Base-by-base conservation (phyloP, 2,329 filamentous ascomycete species). In the Chaetomiaceae sp. region DNA sequence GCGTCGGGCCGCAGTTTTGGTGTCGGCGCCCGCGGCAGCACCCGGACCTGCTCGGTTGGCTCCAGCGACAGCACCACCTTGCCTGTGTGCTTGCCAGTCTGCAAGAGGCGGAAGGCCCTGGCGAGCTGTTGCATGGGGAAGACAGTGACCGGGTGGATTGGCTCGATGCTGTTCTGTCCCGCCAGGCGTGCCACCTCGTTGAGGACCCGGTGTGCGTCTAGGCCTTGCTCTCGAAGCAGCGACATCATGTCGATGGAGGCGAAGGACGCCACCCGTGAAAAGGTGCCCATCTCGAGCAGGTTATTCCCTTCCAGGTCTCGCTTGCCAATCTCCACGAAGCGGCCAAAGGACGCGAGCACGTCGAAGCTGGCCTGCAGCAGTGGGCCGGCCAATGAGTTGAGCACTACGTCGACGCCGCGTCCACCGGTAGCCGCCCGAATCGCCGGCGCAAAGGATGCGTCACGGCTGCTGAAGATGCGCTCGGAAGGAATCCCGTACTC, bases 311-410 rank as follows among this genome's bases (percentile, higher is more conserved):
- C 13, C 12, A 44, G 8, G 8, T 50, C 42, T 6, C 9, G 10
- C 44, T 23, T 60, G 52, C 33, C 59, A 63, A 77, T 68, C 46
- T 77, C 73, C 0, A 77, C 50, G 61, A 78, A 70, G 3, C 59
- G 65, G 0, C 71, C 70, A 76, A 0, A 69, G 66, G 3, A 68
- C 65, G 16, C 70, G 0, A 76, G 58, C 0, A 68, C 53, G 14
- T 73, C 67, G 1, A 68, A 48, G 5, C 19, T 19, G 8, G 20
- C 48, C 6, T 44, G 17, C 17, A 50, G 19, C 14, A 41, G n/a
- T 2, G 8, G 8, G 9, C 48, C 70, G 0, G 70, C 65, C 0
- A 73, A 58, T 2, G 69, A 68, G 56, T 73, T 73, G 5, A 75
- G 61, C 0, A 71, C 69, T 0, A 70, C 44, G 37, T 71, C 66